Base-by-base conservation (phyloP, 2,329 filamentous ascomycete species). In the Periconia digitata region DNA sequence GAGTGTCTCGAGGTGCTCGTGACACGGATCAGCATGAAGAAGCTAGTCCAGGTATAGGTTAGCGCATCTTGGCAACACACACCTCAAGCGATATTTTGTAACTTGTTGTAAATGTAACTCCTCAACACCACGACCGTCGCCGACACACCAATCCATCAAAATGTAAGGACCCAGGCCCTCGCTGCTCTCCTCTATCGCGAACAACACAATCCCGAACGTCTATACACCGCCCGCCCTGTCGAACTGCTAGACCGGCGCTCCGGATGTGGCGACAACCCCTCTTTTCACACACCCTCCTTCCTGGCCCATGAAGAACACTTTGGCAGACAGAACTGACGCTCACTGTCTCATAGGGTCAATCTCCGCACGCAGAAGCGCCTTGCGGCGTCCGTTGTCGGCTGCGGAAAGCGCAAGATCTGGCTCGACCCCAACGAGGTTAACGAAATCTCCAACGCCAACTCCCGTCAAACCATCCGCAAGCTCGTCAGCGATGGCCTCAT, bases 361-460 rank as follows among this genome's bases (percentile, higher is more conserved):
- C 89, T 99, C 81, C 88, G 87, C 80, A 97, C 94, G 79, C 95
- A 99, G 87, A 99, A 99, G 89, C 92, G 95, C 83, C 92, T 99
- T 75, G 94, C 94, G 79, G 90, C 94, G 76, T 89, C 92, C 80
- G 94, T 99, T 79, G 90, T 96, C 79, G 91, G 91, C 85, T 95
- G 90, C 84, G 94, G 94, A 78, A 87, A 99, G 89, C 90, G 92
- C 87, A 99, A 99, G 90, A 95, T 99, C 83, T 99, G 94, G 94
- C 92, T 99, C 77, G 94, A 99, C 82, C 94, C 94, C 79, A 97
- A 95, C 79, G 94, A 99, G 85, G 86, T 92, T 82, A 94, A 81
- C 85, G 94, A 99, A 83, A 99, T 99, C 83, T 91, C 89, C 84
- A 97, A 96, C 81, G 94, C 94, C 87, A 99, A 99, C 89, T 97